phyloP scores from a whole-genome alignment of 805 yeast genomes.

The Candida tammaniensis region DNA sequence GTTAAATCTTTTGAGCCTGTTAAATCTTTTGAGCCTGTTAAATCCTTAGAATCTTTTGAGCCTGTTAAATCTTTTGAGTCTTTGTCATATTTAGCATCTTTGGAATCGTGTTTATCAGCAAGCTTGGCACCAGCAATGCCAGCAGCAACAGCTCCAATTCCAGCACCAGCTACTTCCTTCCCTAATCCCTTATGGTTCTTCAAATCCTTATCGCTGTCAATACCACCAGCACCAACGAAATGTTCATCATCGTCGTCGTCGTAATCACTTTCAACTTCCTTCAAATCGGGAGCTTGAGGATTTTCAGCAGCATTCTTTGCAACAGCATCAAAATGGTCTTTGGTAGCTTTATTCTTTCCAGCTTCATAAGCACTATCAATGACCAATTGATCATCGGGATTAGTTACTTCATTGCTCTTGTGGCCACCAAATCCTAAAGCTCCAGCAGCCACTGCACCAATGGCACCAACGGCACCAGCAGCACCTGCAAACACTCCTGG shows the following conservation, averaged over 20 bases:
- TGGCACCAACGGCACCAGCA: conserved; percentile 23
- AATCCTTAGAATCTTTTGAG: too few species aligned
- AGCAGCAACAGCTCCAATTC: neutral
- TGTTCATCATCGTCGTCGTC: neutral
- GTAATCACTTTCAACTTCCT: conserved; percentile 1
- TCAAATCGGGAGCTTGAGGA: neutral
- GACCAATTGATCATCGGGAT: conserved; percentile 6
- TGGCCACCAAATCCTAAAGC: conserved; percentile 9
- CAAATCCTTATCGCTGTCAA: neutral
- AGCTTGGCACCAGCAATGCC: neutral
- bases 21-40: too few species aligned
- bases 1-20: too few species aligned
- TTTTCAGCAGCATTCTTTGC: neutral
- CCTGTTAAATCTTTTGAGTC: too few species aligned
- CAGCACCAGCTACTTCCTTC: neutral
- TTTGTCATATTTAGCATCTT: too few species aligned
- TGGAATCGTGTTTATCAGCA: neutral
- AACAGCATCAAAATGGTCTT: conserved; percentile 6
- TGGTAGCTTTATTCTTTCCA: conserved; percentile 12
- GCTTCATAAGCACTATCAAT: conserved; percentile 14
- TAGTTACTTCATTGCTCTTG: conserved; percentile 5
- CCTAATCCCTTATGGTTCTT: neutral
- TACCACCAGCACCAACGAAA: neutral
- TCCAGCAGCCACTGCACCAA: conserved; percentile 14
- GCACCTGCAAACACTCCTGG: conserved; percentile 19